Evolutionary conservation across 192 early-diverging fungal genomes (phyloP), one percentile per base, ranked within the genome.

Genomic region (Phycomyces blakesleeanus): DNA sequence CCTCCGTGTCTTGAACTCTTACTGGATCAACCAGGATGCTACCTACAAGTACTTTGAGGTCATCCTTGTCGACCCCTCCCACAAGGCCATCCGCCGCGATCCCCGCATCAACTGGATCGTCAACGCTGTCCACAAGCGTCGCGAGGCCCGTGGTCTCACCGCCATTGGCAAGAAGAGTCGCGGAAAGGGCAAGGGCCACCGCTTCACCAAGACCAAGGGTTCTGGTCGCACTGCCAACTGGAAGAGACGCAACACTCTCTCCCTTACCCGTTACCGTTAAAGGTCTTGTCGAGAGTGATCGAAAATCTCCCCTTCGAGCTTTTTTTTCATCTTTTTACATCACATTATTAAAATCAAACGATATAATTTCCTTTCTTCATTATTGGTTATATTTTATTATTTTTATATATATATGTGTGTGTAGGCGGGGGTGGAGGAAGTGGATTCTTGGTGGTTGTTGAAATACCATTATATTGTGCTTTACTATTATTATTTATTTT

Each of bases 41-140:
- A 94, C 93, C 76, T 98, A 91, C 92, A 98, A 98, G 88, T 98
- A 89, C 90, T 98, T 81, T 82, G 96, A 98, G 82, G 92, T 98
- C 76, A 97, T 98, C 78, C 87, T 93, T 55, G 95, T 97, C 66
- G 96, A 98, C 80, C 95, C 95, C 66, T 74, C 78, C 64, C 96
- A 98, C 91, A 94, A 94, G 87, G 93, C 89, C 68, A 97, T 98
- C 86, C 93, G 96, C 64, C 91, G 93, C 77, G 95, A 98, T 81
- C 81, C 96, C 57, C 92, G 93, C 80, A 98, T 98, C 86, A 94
- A 96, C 91, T 98, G 96, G 96, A 98, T 98, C 81, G 87, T 81
- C 76, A 92, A 94, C 76, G 83, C 93, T 66, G 93, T 93, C 68
- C 94, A 96, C 89, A 98, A 98, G 89, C 95, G 87, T 85, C 92